A percentile compares a stretch with the other conserved stretches of the same genome.
Conservation (phyloP, 345 rosid species). For the Eucalyptus pauciflora region DNA sequence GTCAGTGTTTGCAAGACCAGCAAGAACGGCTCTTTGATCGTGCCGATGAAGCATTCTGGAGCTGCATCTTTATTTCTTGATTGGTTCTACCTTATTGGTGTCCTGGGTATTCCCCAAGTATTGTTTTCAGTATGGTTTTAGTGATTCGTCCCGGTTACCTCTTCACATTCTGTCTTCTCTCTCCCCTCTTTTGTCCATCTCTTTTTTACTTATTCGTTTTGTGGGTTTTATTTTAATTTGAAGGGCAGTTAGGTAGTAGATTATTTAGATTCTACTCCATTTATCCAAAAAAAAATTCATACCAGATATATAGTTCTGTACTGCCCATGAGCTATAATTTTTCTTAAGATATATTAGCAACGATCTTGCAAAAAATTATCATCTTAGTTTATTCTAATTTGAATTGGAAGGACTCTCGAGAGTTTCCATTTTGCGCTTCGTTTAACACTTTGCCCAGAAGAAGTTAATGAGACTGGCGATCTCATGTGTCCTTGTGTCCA, state of each 20-base stretch:
- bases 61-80: slow-evolving; percentile 1
- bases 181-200: not conserved
- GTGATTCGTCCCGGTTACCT: not conserved
- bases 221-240: not conserved
- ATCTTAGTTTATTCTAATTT: not conserved
- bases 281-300: not conserved
- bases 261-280: not conserved
- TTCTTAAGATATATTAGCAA: not conserved
- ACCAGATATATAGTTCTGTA: not conserved
- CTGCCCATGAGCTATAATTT: not conserved
- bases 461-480: not conserved
- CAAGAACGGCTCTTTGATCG: slow-evolving; percentile 21
- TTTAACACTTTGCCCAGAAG: not conserved
- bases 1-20: slow-evolving; percentile 41
- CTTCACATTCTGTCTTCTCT: not conserved
- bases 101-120: slow-evolving; percentile 11
- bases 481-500: not conserved
- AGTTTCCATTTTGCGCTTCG: not conserved
- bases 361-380: not conserved
- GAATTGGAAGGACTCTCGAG: not conserved
- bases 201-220: not conserved
- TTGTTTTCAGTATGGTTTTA: slow-evolving; percentile 8
- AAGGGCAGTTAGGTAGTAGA: not conserved
- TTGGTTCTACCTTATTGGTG: not conserved
- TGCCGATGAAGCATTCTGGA: slow-evolving; percentile 29